Evolutionary conservation across 768 basidiomycete genomes (phyloP).

Genomic region (Termitomyces sp.): DNA sequence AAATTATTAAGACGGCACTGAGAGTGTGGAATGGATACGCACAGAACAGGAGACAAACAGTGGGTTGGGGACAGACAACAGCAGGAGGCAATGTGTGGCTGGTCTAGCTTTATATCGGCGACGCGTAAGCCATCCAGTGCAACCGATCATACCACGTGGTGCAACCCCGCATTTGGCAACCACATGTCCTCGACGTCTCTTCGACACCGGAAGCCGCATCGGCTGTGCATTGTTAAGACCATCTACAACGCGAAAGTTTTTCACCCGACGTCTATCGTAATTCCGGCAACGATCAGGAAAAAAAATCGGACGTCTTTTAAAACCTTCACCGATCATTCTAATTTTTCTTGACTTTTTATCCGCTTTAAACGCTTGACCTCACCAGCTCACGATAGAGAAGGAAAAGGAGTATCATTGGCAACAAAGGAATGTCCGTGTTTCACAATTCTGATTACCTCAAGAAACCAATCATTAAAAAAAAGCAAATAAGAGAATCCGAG

Average conservation of each 20-base stretch:
- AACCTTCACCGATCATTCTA: neutral
- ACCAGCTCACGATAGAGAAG: neutral
- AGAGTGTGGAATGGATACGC: neutral
- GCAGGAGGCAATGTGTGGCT: neutral
- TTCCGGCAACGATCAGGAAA: neutral
- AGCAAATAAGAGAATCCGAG: neutral
- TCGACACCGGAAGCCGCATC: neutral
- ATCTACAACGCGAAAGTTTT: neutral
- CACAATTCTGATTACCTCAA: neutral
- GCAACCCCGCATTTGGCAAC: conserved; percentile 5
- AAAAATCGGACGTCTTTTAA: neutral
- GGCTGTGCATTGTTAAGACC: neutral
- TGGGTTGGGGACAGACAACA: conserved; percentile 7
- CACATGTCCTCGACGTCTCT: neutral
- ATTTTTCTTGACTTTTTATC: neutral
- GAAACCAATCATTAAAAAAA: neutral
- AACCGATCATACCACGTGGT: conserved; percentile 17
- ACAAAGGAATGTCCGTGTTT: neutral
- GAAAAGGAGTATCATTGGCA: conserved; percentile 7
- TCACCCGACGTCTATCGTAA: too few relatives aligned
- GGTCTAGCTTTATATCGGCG: conserved; percentile 16
- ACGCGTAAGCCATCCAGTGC: conserved; percentile 31
- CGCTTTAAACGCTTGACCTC: neutral
- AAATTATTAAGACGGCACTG: neutral
- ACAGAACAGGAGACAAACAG: conserved; percentile 3